Conservation (phyloP, 441 rosid genomes). For the Pelargonium cotyledonis region DNA sequence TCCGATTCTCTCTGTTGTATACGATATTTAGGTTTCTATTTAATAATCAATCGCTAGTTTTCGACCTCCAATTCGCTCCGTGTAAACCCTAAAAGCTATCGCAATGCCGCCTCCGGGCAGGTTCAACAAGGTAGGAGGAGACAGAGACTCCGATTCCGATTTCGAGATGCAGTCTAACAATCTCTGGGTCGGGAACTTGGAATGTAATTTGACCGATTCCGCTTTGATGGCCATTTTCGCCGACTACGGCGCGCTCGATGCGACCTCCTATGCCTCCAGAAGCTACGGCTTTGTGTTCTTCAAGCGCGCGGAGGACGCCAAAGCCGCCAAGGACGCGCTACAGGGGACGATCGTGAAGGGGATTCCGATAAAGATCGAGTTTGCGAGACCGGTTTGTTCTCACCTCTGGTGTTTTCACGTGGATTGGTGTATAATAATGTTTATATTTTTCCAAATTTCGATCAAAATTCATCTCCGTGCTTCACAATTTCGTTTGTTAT, state of each 20-base stretch:
- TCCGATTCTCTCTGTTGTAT: too few relatives aligned
- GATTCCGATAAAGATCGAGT: conserved; percentile 60
- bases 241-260: conserved; percentile 54
- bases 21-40: too few relatives aligned
- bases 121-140: conserved; percentile 22
- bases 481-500: not conserved
- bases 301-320: conserved; percentile 66
- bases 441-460: conserved; percentile 6
- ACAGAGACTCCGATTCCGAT: conserved; percentile 20
- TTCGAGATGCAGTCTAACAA: conserved; percentile 46
- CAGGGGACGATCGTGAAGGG: conserved; percentile 62
- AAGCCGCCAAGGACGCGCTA: conserved; percentile 55
- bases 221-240: conserved; percentile 54
- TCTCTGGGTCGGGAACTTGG: conserved; percentile 78
- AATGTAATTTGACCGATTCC: conserved; percentile 42
- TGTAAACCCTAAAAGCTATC: not conserved
- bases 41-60: too few relatives aligned
- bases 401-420: conserved; percentile 25
- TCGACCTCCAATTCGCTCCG: not conserved
- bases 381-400: conserved; percentile 88
- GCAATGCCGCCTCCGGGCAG: conserved; percentile 37
- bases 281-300: conserved; percentile 71
- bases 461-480: conserved; percentile 12
- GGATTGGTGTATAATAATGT: conserved; percentile 9
- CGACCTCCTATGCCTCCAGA: conserved; percentile 51